Conservation (phyloP, 2,329 filamentous ascomycete species). For the Colletotrichum noveboracense region DNA sequence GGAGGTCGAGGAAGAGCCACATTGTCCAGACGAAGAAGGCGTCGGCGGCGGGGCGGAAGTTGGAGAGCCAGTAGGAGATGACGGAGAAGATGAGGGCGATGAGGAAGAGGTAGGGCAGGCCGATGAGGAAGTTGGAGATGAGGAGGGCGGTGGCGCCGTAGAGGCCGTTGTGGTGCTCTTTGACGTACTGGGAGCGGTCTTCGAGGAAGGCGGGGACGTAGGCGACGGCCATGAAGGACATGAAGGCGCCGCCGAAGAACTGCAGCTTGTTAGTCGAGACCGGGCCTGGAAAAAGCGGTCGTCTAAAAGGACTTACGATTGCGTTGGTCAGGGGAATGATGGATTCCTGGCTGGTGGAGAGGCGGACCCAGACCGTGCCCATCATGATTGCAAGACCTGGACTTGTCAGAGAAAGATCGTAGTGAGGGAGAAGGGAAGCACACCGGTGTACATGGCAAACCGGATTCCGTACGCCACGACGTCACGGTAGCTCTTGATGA, state of each 20-base stretch:
- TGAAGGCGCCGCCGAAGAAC: conserved; percentile 76
- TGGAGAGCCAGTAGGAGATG: conserved; percentile 80
- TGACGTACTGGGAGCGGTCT: conserved; percentile 73
- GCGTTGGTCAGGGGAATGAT: conserved; percentile 86
- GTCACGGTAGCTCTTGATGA: conserved; percentile 85
- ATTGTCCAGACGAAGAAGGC: conserved; percentile 81
- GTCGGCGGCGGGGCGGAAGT: conserved; percentile 68
- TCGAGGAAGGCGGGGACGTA: conserved; percentile 87
- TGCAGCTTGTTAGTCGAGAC: not conserved
- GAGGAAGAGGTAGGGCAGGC: conserved; percentile 80
- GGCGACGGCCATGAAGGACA: conserved; percentile 83
- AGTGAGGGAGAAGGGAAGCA: not conserved
- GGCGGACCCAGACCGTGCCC: conserved; percentile 84
- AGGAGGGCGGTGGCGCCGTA: conserved; percentile 78
- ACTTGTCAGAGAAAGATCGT: conserved; percentile 44
- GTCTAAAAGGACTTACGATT: conserved; percentile 43
- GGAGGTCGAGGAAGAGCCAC: conserved; percentile 84
- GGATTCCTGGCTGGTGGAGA: conserved; percentile 70
- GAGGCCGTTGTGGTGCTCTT: conserved; percentile 82
- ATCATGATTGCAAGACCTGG: conserved; percentile 78
- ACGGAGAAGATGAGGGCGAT: conserved; percentile 78
- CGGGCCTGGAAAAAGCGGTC: not conserved
- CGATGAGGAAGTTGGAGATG: conserved; percentile 81
- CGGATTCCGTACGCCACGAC: conserved; percentile 85
- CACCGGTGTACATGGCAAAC: conserved; percentile 72